Conservation (phyloP, 306 rosid genomes). For the Datisca glomerata region DNA sequence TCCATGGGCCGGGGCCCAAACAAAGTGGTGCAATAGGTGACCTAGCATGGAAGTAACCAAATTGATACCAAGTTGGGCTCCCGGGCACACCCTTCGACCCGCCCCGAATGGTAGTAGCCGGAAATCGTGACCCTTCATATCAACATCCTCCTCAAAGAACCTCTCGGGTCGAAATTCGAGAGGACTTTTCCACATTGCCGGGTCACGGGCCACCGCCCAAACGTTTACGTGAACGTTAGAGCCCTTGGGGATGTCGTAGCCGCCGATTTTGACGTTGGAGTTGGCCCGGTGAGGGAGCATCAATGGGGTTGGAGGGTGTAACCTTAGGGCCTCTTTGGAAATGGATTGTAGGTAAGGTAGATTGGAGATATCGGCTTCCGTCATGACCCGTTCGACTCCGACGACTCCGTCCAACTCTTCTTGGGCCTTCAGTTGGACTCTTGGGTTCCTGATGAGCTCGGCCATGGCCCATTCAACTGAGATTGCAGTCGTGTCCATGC, state of each 20-base stretch:
- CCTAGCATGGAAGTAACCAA: slow-evolving; percentile 79
- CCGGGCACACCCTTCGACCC: slow-evolving; percentile 78
- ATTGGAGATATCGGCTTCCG: slow-evolving; percentile 47
- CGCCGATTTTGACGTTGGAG: slow-evolving; percentile 59
- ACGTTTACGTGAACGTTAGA: slow-evolving; percentile 79
- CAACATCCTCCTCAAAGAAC: slow-evolving; percentile 77
- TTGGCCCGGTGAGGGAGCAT: slow-evolving; percentile 89
- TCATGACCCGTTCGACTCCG: slow-evolving; percentile 57
- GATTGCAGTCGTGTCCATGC: slow-evolving; percentile 72
- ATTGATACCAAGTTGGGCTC: slow-evolving; percentile 77
- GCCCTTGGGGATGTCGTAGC: slow-evolving; percentile 77
- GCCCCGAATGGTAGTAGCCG: slow-evolving; percentile 77
- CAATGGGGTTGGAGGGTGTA: slow-evolving; percentile 92
- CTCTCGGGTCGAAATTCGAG: slow-evolving; percentile 70
- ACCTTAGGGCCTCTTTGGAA: slow-evolving; percentile 63
- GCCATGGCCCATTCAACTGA: slow-evolving; percentile 92
- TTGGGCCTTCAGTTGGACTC: slow-evolving; percentile 77
- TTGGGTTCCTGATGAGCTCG: slow-evolving; percentile 56
- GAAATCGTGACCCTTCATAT: slow-evolving; percentile 82
- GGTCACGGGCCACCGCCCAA: slow-evolving; percentile 82
- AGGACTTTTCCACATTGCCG: slow-evolving; percentile 53
- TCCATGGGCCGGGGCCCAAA: slow-evolving; percentile 46
- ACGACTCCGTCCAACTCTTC: slow-evolving; percentile 57
- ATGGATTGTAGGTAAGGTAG: slow-evolving; percentile 67
- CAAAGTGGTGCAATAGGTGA: slow-evolving; percentile 72